Base-by-base conservation (phyloP, 148 eudicot genomes). In the Nepenthes mirabilis region DNA sequence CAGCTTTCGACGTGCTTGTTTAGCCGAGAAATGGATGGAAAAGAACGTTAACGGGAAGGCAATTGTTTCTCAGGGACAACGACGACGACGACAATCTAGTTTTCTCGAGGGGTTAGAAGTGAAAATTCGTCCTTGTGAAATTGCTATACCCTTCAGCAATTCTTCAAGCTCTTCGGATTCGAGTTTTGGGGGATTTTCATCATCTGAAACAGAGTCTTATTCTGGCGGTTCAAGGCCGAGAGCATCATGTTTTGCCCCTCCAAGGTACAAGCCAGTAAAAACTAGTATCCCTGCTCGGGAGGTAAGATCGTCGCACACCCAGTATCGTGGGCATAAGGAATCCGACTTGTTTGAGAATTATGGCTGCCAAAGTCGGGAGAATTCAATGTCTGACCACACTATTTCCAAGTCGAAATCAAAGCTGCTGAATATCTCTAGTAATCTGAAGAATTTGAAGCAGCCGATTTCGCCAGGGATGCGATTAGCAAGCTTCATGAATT, bases 381-480 rank as follows among this genome's bases (percentile, higher is more conserved):
- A 51, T 2, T 6, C 11, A 5, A 60, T 55, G 52, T 32, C 1
- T 14, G 76, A 73, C 0, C 70, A 67, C 2, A 62, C 56, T 53
- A 57, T 70, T 47, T 61, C 68, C 5, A 80, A 79, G 54, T 72
- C 79, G 1, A 75, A 74, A 55, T 77, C 85, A 5, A 75, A 77
- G 23, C 91, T 89, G 1, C 45, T 65, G 2, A 84, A 75, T 60
- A 65, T 90, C 37, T 90, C 83, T 65, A 71, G 74, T 32, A 82
- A 86, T 59, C 40, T 90, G 62, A 90, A 82, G 83, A 86, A 77
- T 32, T 52, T 82, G 52, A 86, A 84, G 63, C 86, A 84, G 67
- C 97, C 97, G 47, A 77, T 91, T 49, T 91, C 97, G 0, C 97
- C 97, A 0, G 95, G 97, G 0, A 80, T 75, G 0, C 64, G 75